These are phyloP conservation scores for Sarocladium kiliense DNA, from an alignment of 2,329 filamentous ascomycete species.

Conservation along the genomic window DNA sequence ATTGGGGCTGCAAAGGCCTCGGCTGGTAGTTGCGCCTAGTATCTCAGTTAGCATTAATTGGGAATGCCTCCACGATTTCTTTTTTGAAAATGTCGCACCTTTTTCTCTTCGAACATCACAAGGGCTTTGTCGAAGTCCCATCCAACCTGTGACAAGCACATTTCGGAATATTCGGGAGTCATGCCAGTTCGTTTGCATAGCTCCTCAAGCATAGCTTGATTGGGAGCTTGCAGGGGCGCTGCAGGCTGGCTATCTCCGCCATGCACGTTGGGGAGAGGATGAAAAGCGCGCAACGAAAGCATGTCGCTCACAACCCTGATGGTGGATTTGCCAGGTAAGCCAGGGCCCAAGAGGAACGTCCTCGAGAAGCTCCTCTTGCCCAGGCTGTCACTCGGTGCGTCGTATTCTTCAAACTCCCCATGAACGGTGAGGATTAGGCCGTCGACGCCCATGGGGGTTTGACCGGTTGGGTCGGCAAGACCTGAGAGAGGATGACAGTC, in stretches of 20 bases:
- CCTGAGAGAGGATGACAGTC: constrained; percentile 73
- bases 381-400: constrained; percentile 48
- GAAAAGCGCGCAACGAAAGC: constrained; percentile 65
- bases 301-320: constrained; percentile 78
- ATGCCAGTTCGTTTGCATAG: constrained; percentile 75
- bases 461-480: constrained; percentile 63
- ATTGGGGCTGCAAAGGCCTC: constrained; percentile 19
- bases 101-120: constrained; percentile 68
- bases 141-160: constrained; percentile 73
- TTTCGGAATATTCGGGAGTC: constrained; percentile 69
- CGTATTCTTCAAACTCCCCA: constrained; percentile 76
- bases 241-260: constrained; percentile 18
- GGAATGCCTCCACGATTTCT: not conserved
- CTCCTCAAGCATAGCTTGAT: constrained; percentile 68
- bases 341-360: constrained; percentile 73
- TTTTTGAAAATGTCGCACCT: constrained; percentile 46
- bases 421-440: constrained; percentile 76
- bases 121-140: constrained; percentile 79
- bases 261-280: constrained; percentile 40
- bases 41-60: not conserved
- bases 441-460: constrained; percentile 62
- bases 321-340: constrained; percentile 54
- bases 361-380: constrained; percentile 76
- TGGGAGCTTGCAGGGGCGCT: constrained; percentile 34
- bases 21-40: constrained; percentile 19